These are phyloP conservation scores for Saccharomycopsis microspora DNA, from an alignment of 805 yeast species.

Conservation along the genomic window DNA sequence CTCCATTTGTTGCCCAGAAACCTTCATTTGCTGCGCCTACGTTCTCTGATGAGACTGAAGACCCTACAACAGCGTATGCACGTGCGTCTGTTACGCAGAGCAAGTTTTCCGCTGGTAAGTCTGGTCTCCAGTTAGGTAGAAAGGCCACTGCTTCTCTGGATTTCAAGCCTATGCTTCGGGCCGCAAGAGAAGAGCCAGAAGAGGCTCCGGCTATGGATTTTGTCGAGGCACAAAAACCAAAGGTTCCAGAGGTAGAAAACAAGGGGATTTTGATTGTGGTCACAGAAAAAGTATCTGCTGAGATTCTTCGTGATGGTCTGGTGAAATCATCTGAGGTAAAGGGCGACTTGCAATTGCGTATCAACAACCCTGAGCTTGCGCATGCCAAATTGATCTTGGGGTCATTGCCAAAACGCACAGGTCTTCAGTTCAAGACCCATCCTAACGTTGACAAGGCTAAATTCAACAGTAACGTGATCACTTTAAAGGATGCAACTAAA, in stretches of 20 bases:
- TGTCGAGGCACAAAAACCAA: conserved; percentile 3
- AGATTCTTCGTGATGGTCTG: conserved; percentile 76
- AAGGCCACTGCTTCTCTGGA: conserved; percentile 25
- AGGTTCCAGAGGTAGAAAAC: conserved; percentile 29
- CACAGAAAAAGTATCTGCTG: conserved; percentile 69
- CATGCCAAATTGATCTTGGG: conserved; percentile 50
- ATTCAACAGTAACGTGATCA: conserved; percentile 52
- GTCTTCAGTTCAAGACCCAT: conserved; percentile 81
- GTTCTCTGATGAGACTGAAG: conserved; percentile 16
- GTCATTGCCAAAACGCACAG: conserved; percentile 32
- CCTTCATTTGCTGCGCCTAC: conserved; percentile 10
- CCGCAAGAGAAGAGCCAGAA: conserved; percentile 17
- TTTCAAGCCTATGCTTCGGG: conserved; percentile 23
- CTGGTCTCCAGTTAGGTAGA: conserved; percentile 74
- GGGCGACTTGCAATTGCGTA: conserved; percentile 84
- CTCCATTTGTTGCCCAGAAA: conserved; percentile 2
- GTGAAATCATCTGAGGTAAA: conserved; percentile 62
- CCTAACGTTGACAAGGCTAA: conserved; percentile 83
- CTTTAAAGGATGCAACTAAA: conserved; percentile 64
- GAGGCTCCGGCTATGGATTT: conserved; percentile 1
- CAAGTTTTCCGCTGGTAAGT: conserved; percentile 31
- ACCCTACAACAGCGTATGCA: conserved; percentile 19
- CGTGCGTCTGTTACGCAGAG: conserved; percentile 18
- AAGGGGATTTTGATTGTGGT: conserved; percentile 72
- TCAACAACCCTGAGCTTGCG: conserved; percentile 65